Conservation (phyloP, 768 basidiomycete species). For the Agrocybe praecox region DNA sequence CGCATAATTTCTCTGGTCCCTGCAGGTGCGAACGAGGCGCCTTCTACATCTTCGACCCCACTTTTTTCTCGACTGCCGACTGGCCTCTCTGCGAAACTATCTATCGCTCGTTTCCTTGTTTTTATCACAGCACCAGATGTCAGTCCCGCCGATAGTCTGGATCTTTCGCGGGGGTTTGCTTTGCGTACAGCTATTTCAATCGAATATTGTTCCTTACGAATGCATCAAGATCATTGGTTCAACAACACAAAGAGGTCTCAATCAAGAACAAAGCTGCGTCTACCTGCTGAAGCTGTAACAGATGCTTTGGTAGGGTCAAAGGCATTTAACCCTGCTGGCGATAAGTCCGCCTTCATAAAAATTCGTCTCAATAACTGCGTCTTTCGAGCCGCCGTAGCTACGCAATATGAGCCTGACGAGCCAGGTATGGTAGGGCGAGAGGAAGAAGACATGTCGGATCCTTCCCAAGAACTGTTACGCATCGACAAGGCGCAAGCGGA, state of each 20-base stretch:
- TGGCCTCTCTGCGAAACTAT: constrained; percentile 57
- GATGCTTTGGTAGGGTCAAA: constrained; percentile 47
- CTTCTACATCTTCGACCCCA: constrained; percentile 15
- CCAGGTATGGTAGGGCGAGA: constrained; percentile 59
- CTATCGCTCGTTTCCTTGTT: constrained; percentile 63
- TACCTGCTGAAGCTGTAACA: constrained; percentile 52
- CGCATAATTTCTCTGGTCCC: constrained; percentile 47
- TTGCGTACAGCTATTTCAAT: constrained; percentile 54
- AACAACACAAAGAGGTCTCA: constrained; percentile 38
- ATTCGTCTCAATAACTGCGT: constrained; percentile 49
- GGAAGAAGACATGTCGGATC: constrained; percentile 49
- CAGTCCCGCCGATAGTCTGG: constrained; percentile 67
- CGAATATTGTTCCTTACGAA: constrained; percentile 56
- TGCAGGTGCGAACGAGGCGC: constrained; percentile 9
- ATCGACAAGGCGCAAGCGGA: constrained; percentile 32
- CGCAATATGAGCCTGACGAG: constrained; percentile 68
- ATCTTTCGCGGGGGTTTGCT: constrained; percentile 71
- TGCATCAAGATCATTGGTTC: constrained; percentile 38
- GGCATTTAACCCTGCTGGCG: constrained; percentile 29
- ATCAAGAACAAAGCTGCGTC: constrained; percentile 53
- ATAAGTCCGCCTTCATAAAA: constrained; percentile 43
- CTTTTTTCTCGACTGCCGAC: constrained; percentile 47
- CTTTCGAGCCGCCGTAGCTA: constrained; percentile 66
- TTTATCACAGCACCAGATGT: constrained; percentile 82
- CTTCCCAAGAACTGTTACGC: constrained; percentile 46